Base-by-base conservation (phyloP, 345 rosid species). In the Camelina laxa region DNA sequence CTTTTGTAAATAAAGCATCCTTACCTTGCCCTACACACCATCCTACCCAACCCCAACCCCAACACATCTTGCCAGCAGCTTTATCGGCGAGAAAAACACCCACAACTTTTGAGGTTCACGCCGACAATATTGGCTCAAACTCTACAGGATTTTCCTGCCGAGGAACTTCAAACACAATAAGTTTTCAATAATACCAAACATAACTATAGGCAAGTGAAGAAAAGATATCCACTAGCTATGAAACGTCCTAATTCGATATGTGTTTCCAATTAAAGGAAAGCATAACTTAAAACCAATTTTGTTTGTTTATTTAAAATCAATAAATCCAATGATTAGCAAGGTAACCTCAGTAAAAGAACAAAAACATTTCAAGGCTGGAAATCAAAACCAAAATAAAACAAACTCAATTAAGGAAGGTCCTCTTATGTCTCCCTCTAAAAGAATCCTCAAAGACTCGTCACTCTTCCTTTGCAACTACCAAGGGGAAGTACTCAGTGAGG, bases 1-100 rank as follows among this genome's bases (percentile, higher is more conserved):
- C 10, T 60, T 58, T 47, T 5, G 33, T 56, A 51, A 27, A 45
- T 22, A 38, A 60, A 73, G 60, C 53, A 35, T 69, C 69, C 77
- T 80, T 75, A 77, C 85, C 87, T 84, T 78, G 33, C 56, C 81
- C 84, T 73, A 74, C 19, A 75, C 69, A 73, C 74, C 82, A 67
- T 67, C 53, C 86, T 82, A 84, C 67, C 78, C 79, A 72, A 74
- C 67, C 81, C 81, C 79, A 72, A 74, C 67, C 81, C 81, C 79
- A 72, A 73, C 27, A 80, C 65, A 55, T 61, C 51, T 64, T 60
- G 82, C 76, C 41, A 72, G 67, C 71, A 81, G 76, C 82, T 75
- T 70, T 49, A 66, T 70, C 48, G 61, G 62, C 71, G 31, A 22
- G 58, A 70, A 75, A 38, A 79, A 75, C 15, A 75, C 33, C 74